Conservation (phyloP, 1,284 basidiomycete species). For the Tremellales sp. region DNA sequence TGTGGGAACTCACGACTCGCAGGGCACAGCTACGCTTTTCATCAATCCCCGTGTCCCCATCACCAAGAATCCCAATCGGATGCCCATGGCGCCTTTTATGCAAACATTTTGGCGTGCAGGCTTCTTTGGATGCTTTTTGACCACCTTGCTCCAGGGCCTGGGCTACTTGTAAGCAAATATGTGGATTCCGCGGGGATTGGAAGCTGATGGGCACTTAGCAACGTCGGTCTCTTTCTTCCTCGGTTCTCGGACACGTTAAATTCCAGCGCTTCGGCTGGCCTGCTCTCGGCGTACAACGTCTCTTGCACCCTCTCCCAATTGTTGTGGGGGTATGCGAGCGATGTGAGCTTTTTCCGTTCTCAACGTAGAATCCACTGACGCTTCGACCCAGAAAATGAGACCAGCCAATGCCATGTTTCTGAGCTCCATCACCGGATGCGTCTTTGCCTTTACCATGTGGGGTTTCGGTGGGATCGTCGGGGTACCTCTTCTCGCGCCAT, state of each 20-base stretch:
- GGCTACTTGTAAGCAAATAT: conserved; percentile 19
- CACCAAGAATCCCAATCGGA: conserved; percentile 3
- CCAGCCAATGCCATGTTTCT: conserved; percentile 19
- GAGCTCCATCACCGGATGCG: conserved; percentile 13
- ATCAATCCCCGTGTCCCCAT: conserved; percentile 23
- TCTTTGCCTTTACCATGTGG: conserved; percentile 20
- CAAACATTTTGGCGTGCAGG: conserved; percentile 16
- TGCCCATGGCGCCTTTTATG: conserved; percentile 18
- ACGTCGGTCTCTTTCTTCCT: conserved; percentile 23
- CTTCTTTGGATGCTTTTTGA: conserved; percentile 19
- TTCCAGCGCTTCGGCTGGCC: conserved; percentile 16
- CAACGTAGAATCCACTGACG: no score
- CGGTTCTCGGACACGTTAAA: conserved; percentile 22
- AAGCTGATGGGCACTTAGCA: conserved; percentile 13
- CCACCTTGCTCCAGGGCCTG: conserved; percentile 20
- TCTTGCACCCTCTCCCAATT: conserved; percentile 19
- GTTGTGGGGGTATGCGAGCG: conserved; percentile 24
- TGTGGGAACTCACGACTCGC: neutral
- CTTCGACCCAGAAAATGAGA: conserved; percentile 11
- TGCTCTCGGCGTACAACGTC: conserved; percentile 27
- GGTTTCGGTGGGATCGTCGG: conserved; percentile 17
- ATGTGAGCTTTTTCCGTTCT: conserved; percentile 15
- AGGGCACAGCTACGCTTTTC: conserved; percentile 20
- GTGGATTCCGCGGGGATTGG: neutral
- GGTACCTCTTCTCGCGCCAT: conserved; percentile 17